Base-by-base conservation (phyloP, 1,139 yeast species). In the Hyphopichia khmerensis region DNA sequence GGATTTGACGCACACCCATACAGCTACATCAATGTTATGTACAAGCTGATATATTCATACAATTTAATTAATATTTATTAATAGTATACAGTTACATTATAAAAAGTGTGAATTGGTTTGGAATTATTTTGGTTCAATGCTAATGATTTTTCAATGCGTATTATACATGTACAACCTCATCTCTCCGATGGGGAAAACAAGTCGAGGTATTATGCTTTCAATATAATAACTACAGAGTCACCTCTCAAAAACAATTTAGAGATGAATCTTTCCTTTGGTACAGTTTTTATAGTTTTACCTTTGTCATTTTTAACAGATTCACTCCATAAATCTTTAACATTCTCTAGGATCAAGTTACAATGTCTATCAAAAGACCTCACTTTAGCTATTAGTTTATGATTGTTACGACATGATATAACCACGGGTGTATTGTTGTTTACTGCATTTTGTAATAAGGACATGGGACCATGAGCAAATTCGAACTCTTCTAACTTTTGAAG, bases 281-380 rank as follows among this genome's bases (percentile, higher is more conserved):
- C 77, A 1, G 83, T 72, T 56, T 84, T 81, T 35, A 87, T 85
- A 52, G 80, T 82, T 56, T 86, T 85, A 1, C 93, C 91, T 53
- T 82, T 82, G 39, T 77, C 66, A 45, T 77, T 81, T 54, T 79
- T 72, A 30, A 85, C 79, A 1, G 72, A 71, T 54, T 89, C 96
- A 0, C 87, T 81, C 96, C 96, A 89, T 55, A 89, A 69, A 59
- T 93, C 99, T 60, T 87, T 89, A 35, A 93, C 98, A 55, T 90
- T 89, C 56, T 89, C 97, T 51, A 93, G 69, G 8, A 93, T 84
- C 86, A 93, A 80, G 62, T 93, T 93, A 48, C 96, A 86, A 64
- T 93, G 99, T 57, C 97, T 82, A 61, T 93, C 99, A 61, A 90
- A 95, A 0, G 98, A 98, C 59, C 87, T 87, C 40, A 93, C 95